Conservation (phyloP, 2,329 filamentous ascomycete genomes). For the Metarhizium humberi region DNA sequence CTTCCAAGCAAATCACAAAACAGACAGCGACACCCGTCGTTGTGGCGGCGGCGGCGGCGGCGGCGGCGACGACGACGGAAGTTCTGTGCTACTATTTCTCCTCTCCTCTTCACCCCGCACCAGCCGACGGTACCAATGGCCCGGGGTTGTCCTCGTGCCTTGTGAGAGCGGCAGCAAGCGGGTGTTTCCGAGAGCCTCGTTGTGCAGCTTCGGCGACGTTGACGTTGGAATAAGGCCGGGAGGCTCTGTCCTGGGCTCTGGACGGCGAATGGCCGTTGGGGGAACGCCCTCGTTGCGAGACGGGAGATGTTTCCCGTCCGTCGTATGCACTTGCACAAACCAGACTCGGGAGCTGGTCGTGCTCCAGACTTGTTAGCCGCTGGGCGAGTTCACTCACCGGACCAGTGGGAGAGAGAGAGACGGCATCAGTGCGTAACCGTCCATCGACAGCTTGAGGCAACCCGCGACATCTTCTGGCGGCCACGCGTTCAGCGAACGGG, state of each 20-base stretch:
- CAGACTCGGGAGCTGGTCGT: too few species aligned
- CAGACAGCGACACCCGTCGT: not conserved
- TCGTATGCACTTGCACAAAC: too few species aligned
- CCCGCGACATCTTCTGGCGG: not conserved
- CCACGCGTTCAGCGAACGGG: not conserved
- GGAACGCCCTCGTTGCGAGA: too few species aligned
- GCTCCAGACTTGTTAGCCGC: too few species aligned
- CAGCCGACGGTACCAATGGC: not conserved
- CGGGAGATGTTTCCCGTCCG: too few species aligned
- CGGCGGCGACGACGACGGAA: not conserved
- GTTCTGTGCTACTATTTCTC: too few species aligned
- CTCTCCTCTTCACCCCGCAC: not conserved
- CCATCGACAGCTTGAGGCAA: not conserved
- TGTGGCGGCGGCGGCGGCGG: not conserved
- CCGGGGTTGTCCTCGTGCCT: not conserved
- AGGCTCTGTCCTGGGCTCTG: not conserved
- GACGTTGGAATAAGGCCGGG: slow-evolving; percentile 1
- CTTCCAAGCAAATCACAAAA: too few species aligned
- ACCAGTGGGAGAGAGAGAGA: too few species aligned
- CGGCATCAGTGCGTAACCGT: too few species aligned
- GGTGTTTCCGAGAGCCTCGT: slow-evolving; percentile 4
- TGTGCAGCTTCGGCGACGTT: not conserved
- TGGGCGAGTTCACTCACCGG: too few species aligned
- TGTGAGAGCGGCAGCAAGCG: not conserved
- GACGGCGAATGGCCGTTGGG: not conserved